Base-by-base conservation (phyloP, 169 alveolate genomes). In the Plasmodium malariae region DNA sequence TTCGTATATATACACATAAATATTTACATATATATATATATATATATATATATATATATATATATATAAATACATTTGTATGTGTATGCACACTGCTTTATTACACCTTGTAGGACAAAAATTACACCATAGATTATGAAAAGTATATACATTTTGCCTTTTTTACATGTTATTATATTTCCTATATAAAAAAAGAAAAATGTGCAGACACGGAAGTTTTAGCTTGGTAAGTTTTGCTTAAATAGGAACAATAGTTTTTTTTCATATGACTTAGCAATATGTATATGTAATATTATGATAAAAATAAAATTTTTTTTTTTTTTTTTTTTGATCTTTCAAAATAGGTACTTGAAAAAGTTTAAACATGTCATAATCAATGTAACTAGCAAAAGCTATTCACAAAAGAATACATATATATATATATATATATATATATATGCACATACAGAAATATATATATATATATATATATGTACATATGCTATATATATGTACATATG, bases 341-440 rank as follows among this genome's bases (percentile, higher is more conserved):
- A 68, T 67, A 83, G 91, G 91, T 83, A 83, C 67, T 83, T 83
- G 60, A 83, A 83, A 51, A 83, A 55, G 85, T 83, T 83, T 67
- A 40, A 68, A 28, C 91, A 83, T 54, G 26, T 83, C 40, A 73
- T 83, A 28, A 83, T 83, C 30, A 83, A 83, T 54, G 91, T 83
- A 83, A 83, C 37, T 9, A 19, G 40, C 26, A 54, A 9, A 37
- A 72, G 14, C 37, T 5, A 48, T 54, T 30, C 12, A 32, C 43
- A 26, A 19, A 30, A 7, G 36, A 1, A 65, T 43, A 70, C 11
- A 9, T 43, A 30, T 28, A 12, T 11, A 54, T 70, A 45, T 43
- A 70, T 40, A 30, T 70, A 43, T 9, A 36, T 24, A 68, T 40
- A 24, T 49, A 24, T 11, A 60, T 11, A 60, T 26, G 43, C 49